Evolutionary conservation across 441 rosid genomes (phyloP), one percentile per base, ranked within the genome.

Genomic region (Populus hybrid): DNA sequence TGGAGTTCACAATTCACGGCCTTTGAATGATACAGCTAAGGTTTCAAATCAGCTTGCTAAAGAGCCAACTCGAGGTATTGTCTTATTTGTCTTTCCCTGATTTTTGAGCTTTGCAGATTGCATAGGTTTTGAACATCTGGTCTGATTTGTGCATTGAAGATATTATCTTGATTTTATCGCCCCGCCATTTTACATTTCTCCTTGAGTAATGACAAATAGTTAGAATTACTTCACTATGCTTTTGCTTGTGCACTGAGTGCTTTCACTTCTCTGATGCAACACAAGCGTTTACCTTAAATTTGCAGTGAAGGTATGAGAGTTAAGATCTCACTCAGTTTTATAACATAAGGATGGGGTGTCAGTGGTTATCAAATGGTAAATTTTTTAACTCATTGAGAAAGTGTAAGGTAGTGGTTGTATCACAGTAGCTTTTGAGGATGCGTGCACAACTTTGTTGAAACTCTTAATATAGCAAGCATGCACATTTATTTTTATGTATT

Each of bases 31-130:
- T 78, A 69, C 81, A 3, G 75, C 71, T 66, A 83, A 59, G 73
- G 56, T 21, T 28, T 69, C 80, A 64, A 85, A 83, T 73, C 90
- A 79, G 64, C 84, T 85, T 28, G 81, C 61, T 76, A 93, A 85
- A 88, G 75, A 79, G 77, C 89, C 88, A 63, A 79, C 90, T 59
- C 85, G 89, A 85, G 98, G 99, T 95, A 88, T 77, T 68, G 26
- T 69, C 64, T 40, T 38, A 6, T 69, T 59, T 45, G 20, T 45
- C 56, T 45, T 38, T 72, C 68, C 68, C 69, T 33, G 80, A 50
- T 53, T 82, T 50, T 53, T 78, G 50, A 2, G 59, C 76, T 28
- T 69, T 76, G 4, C 77, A 38, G 64, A 38, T 77, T 71, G 69
- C n/a, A 56, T 79, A n/a, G 59, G 56, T 69, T 69, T 36, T 36